A percentile compares a stretch with the other conserved stretches of the same genome.
Conservation (phyloP, 192 early-diverging fungal genomes). For the Entrophospora sp. region DNA sequence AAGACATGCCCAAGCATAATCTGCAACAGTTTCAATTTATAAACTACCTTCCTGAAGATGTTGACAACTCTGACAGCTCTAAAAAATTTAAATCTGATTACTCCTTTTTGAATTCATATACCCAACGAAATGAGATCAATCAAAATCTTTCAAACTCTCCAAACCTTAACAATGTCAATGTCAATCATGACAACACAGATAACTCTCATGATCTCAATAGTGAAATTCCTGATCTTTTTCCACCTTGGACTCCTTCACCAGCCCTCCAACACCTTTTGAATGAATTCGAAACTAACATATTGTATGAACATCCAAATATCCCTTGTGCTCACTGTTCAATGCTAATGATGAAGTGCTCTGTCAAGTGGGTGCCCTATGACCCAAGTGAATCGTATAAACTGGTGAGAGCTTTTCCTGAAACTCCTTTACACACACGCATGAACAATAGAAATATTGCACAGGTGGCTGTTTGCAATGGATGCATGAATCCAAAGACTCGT, state of each 20-base stretch:
- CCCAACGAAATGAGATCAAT: neutral
- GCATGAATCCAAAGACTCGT: neutral
- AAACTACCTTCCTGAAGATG: too few relatives aligned
- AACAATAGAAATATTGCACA: neutral
- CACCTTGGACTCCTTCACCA: neutral
- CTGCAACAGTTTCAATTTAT: too few relatives aligned
- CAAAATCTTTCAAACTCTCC: neutral
- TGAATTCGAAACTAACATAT: neutral
- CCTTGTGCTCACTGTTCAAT: conserved; percentile 14
- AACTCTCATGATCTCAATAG: neutral
- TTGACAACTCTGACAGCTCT: too few relatives aligned
- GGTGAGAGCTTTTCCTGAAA: neutral
- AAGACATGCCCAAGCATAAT: too few relatives aligned
- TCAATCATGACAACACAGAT: neutral
- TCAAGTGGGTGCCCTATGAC: neutral
- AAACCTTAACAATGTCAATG: neutral
- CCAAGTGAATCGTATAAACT: neutral
- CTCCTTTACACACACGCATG: neutral
- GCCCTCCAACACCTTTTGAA: neutral
- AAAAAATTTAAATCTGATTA: too few relatives aligned
- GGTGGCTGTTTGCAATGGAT: neutral
- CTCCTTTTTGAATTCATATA: too few relatives aligned
- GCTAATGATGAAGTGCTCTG: neutral
- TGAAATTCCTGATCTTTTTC: too few relatives aligned
- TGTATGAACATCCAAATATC: neutral